phyloP scores from a whole-genome alignment of 2,329 filamentous ascomycete genomes.

The Colletotrichum liriopes region DNA sequence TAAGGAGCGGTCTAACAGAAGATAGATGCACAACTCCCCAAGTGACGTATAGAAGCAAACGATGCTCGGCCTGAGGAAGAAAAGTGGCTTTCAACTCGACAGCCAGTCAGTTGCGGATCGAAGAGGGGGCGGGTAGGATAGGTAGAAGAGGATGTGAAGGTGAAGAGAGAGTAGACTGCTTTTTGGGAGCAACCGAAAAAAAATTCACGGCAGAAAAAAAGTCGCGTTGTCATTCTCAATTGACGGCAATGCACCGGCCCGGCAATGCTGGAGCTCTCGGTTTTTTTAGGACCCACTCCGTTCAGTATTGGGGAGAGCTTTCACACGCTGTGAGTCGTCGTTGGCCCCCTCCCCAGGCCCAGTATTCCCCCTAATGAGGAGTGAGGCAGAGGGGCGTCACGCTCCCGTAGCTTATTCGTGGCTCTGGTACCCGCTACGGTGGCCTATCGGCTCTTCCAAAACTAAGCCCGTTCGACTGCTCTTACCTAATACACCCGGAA shows the following conservation, averaged over 20 bases:
- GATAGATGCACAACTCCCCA: constrained; percentile 22
- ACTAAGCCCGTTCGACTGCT: background rate
- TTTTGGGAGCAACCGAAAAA: constrained; percentile 21
- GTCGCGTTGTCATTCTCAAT: constrained; percentile 39
- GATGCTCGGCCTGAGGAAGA: constrained; percentile 13
- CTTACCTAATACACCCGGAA: constrained; percentile 22
- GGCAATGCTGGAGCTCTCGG: constrained; percentile 38
- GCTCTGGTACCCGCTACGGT: background rate
- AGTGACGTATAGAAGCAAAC: constrained; percentile 12
- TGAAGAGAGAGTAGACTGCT: constrained; percentile 19
- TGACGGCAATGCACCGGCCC: constrained; percentile 43
- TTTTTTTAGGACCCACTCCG: constrained; percentile 36
- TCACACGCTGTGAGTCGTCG: constrained; percentile 1
- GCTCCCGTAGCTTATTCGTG: background rate
- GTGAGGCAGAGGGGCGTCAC: background rate
- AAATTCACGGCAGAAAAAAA: constrained; percentile 37
- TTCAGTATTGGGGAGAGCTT: constrained; percentile 16
- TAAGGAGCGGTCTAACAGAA: constrained; percentile 23
- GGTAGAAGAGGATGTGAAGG: constrained; percentile 1
- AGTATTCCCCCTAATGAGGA: background rate
- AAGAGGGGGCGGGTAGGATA: background rate
- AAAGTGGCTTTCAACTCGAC: constrained; percentile 16
- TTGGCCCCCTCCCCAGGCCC: background rate
- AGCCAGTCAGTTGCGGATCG: constrained; percentile 25
- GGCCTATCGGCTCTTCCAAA: constrained; percentile 7